Conservation (phyloP, 2,329 filamentous ascomycete genomes). For the Exophiala sp. region DNA sequence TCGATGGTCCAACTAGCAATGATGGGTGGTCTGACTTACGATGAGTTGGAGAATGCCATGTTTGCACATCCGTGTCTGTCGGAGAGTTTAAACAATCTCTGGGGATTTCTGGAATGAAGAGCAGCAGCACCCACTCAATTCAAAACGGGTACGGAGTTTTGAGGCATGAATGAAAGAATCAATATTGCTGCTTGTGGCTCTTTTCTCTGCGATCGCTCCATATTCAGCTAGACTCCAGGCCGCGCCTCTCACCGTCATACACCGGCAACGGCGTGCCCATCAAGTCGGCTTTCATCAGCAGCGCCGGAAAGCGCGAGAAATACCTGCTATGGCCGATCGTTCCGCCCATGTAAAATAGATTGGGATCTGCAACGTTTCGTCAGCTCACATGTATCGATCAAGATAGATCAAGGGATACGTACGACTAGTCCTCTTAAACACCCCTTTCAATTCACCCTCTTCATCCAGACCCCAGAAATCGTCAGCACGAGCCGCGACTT, state of each 20-base stretch:
- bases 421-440: constrained; percentile 38
- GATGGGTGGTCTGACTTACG: constrained; percentile 47
- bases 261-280: constrained; percentile 24
- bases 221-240: background rate
- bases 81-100: constrained; percentile 53
- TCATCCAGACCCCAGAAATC: constrained; percentile 46
- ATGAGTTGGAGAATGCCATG: constrained; percentile 45
- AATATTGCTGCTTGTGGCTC: background rate
- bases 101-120: constrained; percentile 37
- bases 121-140: background rate
- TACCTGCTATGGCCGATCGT: constrained; percentile 40
- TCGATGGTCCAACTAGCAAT: constrained; percentile 53
- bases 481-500: constrained; percentile 39
- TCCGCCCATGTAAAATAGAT: constrained; percentile 46
- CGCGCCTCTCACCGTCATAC: constrained; percentile 11
- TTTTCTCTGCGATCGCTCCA: background rate
- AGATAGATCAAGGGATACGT: constrained; percentile 22
- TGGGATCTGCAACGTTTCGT: constrained; percentile 25
- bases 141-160: background rate
- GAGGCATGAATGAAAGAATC: background rate
- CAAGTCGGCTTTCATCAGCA: constrained; percentile 43
- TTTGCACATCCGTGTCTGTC: constrained; percentile 52
- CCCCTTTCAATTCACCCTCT: constrained; percentile 47
- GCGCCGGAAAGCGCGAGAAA: constrained; percentile 43
- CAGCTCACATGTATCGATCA: background rate